These are phyloP conservation scores for Arctostaphylos glauca DNA, from an alignment of 148 eudicot genomes.

Conservation along the genomic window DNA sequence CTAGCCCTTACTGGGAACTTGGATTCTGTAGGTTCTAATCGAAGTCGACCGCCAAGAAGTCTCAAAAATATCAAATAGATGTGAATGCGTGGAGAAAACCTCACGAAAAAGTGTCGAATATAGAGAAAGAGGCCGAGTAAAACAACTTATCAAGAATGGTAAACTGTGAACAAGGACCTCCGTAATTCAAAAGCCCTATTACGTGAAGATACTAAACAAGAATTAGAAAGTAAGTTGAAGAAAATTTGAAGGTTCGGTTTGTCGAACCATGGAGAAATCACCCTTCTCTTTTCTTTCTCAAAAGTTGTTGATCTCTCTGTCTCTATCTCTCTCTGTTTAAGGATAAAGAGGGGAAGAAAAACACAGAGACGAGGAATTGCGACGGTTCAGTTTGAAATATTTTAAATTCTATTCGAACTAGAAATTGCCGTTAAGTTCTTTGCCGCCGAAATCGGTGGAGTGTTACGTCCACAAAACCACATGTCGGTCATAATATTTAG, in stretches of 20 bases:
- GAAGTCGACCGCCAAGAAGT: neutral
- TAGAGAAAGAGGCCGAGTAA: neutral
- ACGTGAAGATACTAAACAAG: neutral
- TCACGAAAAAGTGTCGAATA: neutral
- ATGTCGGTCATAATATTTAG: too few relatives aligned
- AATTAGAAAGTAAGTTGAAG: neutral
- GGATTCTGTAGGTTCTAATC: neutral
- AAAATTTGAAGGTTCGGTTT: neutral
- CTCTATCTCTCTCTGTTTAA: neutral
- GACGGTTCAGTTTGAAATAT: neutral
- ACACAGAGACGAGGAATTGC: neutral
- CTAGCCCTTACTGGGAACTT: neutral
- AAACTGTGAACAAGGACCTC: neutral
- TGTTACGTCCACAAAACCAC: neutral
- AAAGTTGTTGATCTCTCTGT: neutral
- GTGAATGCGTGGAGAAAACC: neutral
- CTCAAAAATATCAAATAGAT: neutral
- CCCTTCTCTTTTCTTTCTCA: neutral
- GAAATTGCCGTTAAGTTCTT: neutral
- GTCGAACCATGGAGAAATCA: neutral
- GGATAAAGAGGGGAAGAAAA: neutral
- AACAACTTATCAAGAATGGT: neutral
- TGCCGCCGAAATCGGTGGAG: constrained; percentile 4
- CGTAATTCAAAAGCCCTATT: neutral
- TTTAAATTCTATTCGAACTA: neutral